These are phyloP conservation scores for Kodamaea jinghongensis DNA, from an alignment of 805 yeast genomes.

Conservation along the genomic window DNA sequence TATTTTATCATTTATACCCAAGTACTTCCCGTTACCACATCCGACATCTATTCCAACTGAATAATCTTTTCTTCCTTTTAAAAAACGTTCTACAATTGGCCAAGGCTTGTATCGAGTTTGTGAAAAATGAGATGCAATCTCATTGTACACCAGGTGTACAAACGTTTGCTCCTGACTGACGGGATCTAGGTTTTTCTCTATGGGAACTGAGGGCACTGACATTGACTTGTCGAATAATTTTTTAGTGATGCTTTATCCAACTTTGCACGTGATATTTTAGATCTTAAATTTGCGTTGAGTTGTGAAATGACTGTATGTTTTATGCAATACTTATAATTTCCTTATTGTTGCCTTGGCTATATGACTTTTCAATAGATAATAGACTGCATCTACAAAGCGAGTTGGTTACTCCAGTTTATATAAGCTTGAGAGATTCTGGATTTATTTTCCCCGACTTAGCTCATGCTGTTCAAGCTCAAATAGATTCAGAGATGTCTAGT, in stretches of 20 bases:
- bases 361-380: too few species aligned
- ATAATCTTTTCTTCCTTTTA: conserved; percentile 48
- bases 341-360: too few species aligned
- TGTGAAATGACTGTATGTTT: too few species aligned
- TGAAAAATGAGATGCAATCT: conserved; percentile 90
- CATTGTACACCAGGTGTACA: conserved; percentile 92
- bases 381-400: too few species aligned
- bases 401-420: conserved; percentile 12
- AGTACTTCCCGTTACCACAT: conserved; percentile 95
- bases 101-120: conserved; percentile 94
- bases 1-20: conserved; percentile 65
- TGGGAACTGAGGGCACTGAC: conserved; percentile 33
- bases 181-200: conserved; percentile 40
- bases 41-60: conserved; percentile 89
- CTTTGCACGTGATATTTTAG: too few species aligned
- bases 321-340: too few species aligned
- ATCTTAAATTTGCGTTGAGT: too few species aligned
- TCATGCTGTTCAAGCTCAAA: conserved; percentile 42
- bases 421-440: conserved; percentile 36
- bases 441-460: conserved; percentile 66
- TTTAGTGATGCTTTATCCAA: background rate
- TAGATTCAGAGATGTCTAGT: conserved; percentile 21
- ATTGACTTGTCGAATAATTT: too few species aligned
- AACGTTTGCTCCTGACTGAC: conserved; percentile 63
- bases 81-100: conserved; percentile 85